A percentile compares a stretch with the other conserved stretches of the same genome.
These are phyloP conservation scores for Mycena capillaripes DNA, from an alignment of 768 basidiomycete genomes.

Conservation along the genomic window DNA sequence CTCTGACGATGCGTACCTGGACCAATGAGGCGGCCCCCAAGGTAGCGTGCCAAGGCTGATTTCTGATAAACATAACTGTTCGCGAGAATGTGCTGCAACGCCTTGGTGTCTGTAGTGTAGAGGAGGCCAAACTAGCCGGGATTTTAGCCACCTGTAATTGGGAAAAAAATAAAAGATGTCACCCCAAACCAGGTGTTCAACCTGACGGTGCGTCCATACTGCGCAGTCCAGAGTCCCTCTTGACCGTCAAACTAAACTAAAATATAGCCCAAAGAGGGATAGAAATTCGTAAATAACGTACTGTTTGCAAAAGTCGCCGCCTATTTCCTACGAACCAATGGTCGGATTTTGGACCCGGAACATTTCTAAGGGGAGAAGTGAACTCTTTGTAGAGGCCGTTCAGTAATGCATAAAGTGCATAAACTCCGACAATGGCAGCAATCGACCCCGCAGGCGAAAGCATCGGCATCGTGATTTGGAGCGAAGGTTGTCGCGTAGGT, in stretches of 20 bases:
- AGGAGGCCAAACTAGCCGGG: slow-evolving; percentile 42
- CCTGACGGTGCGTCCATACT: slow-evolving; percentile 62
- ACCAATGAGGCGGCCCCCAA: slow-evolving; percentile 46
- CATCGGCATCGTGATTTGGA: too few relatives aligned
- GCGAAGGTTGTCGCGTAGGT: too few relatives aligned
- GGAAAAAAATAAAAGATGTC: not conserved
- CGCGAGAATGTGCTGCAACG: slow-evolving; percentile 64
- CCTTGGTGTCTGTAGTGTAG: slow-evolving; percentile 63
- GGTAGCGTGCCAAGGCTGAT: slow-evolving; percentile 44
- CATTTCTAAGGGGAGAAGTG: too few relatives aligned
- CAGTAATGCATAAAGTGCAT: slow-evolving; percentile 25
- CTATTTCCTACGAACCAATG: slow-evolving; percentile 51
- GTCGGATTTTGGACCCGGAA: slow-evolving; percentile 49
- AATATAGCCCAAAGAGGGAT: slow-evolving; percentile 2
- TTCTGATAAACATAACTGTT: slow-evolving; percentile 62
- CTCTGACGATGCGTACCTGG: slow-evolving; percentile 1
- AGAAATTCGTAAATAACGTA: slow-evolving; percentile 16
- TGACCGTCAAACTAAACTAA: slow-evolving; percentile 35
- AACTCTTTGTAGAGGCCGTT: slow-evolving; percentile 16
- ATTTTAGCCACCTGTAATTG: not conserved
- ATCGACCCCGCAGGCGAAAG: not conserved
- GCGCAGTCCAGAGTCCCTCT: slow-evolving; percentile 61
- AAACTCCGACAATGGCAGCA: slow-evolving; percentile 1
- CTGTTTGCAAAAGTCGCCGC: slow-evolving; percentile 39
- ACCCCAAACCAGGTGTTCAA: slow-evolving; percentile 57